Conservation (phyloP, 2,329 filamentous ascomycete species). For the Ophiocordyceps sinensis region DNA sequence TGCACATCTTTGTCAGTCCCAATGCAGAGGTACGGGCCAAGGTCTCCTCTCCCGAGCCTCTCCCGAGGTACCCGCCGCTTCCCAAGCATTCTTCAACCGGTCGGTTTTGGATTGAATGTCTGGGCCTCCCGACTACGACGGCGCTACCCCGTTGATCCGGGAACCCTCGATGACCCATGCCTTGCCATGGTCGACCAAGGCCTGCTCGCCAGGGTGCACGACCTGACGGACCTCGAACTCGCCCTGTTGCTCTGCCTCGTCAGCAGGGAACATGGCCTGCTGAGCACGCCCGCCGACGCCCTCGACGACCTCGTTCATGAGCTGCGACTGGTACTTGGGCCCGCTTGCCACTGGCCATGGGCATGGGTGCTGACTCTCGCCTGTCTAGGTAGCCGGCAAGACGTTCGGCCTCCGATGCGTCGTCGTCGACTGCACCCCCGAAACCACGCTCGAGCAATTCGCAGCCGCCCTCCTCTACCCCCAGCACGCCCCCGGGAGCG, state of each 20-base stretch:
- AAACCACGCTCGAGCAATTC: constrained; percentile 72
- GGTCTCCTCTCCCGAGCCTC: too few species aligned
- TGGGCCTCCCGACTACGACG: too few species aligned
- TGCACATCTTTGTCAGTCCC: not conserved
- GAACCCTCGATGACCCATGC: too few species aligned
- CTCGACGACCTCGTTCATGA: constrained; percentile 60
- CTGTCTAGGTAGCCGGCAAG: constrained; percentile 45
- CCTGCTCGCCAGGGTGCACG: constrained; percentile 56
- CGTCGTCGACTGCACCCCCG: constrained; percentile 56
- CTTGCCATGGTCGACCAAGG: constrained; percentile 43
- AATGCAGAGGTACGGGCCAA: too few species aligned
- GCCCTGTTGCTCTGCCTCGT: constrained; percentile 71
- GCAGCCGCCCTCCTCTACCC: constrained; percentile 49
- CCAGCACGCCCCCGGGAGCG: constrained; percentile 5
- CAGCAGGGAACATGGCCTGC: constrained; percentile 73
- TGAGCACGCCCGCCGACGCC: constrained; percentile 52
- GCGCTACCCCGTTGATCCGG: not conserved
- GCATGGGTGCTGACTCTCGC: not conserved
- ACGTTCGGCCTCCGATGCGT: constrained; percentile 60
- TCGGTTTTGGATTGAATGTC: too few species aligned
- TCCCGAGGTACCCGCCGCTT: too few species aligned
- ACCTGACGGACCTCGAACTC: constrained; percentile 75
- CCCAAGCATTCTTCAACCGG: too few species aligned
- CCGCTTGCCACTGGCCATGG: not conserved
- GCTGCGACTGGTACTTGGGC: constrained; percentile 44